Base-by-base conservation (phyloP, 208 protist species). In the Trypanosoma platydactyli region DNA sequence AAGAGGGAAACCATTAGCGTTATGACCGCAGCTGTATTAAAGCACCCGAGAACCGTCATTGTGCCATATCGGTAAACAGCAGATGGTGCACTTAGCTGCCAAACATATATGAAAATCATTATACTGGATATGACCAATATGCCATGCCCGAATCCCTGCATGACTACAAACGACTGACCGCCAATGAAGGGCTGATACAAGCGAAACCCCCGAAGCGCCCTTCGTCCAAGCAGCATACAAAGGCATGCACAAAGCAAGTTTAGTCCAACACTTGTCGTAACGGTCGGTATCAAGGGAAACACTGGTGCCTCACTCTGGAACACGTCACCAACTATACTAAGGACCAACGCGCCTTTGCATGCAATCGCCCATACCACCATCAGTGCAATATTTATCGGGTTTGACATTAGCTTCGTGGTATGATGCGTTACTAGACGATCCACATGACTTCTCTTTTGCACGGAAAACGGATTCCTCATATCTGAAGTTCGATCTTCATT, bases 111-210 rank as follows among this genome's bases (percentile, higher is more conserved):
- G 35, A 82, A 74, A 54, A 81, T 78, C 18, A 79, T 57, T 7
- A 79, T 50, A 27, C 67, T 66, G 0, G 78, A 54, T 18, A 81
- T 45, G 13, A 71, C 64, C 1, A 78, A 59, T 5, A 77, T 52
- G 25, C 27, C 57, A 63, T 84, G 93, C 29, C 83, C 90, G 1
- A 72, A 66, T 16, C 70, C 76, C 64, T 95, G 90, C 73, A 90
- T 76, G 3, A 80, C 25, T 3, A 88, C 74, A 80, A 94, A 95
- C 5, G 58, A 50, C 20, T 81, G 73, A 2, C 85, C 87, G 13
- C 84, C 87, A 13, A 68, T 46, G 48, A 94, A 93, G 12, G 85
- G 86, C 62, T 91, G 77, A 53, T 89, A 93, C 5, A 90, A 56
- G 29, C 29, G 60, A 65, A 88, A 95, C 25, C 69, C 62, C 6